These are phyloP conservation scores for Leccinum truebloodii DNA, from an alignment of 768 basidiomycete species.

Conservation along the genomic window DNA sequence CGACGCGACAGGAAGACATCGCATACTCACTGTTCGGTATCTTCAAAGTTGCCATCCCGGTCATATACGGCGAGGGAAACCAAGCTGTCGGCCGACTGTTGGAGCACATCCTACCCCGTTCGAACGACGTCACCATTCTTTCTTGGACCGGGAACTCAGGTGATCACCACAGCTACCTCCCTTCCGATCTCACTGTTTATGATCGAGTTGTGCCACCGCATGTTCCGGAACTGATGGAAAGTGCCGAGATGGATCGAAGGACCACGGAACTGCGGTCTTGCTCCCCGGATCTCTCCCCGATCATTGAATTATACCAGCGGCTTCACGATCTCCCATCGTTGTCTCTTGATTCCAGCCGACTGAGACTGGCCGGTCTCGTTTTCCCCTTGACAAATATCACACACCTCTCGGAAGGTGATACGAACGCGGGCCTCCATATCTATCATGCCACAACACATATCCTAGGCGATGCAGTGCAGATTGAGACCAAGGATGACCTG, in stretches of 20 bases:
- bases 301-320: background rate
- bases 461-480: background rate
- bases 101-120: background rate
- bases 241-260: background rate
- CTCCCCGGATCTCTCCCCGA: background rate
- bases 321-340: background rate
- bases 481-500: background rate
- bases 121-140: background rate
- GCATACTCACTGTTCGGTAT: background rate
- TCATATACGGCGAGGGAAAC: background rate
- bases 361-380: background rate
- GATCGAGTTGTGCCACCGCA: background rate
- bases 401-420: background rate
- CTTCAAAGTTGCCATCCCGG: background rate
- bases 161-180: background rate
- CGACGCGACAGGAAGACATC: background rate
- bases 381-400: background rate
- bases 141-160: background rate
- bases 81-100: background rate
- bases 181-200: background rate
- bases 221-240: background rate
- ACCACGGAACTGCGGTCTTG: rapidly evolving
- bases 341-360: background rate
- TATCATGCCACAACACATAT: background rate
- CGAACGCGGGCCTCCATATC: background rate